Conservation (phyloP, 2,329 filamentous ascomycete genomes). For the Exophiala bonariae region DNA sequence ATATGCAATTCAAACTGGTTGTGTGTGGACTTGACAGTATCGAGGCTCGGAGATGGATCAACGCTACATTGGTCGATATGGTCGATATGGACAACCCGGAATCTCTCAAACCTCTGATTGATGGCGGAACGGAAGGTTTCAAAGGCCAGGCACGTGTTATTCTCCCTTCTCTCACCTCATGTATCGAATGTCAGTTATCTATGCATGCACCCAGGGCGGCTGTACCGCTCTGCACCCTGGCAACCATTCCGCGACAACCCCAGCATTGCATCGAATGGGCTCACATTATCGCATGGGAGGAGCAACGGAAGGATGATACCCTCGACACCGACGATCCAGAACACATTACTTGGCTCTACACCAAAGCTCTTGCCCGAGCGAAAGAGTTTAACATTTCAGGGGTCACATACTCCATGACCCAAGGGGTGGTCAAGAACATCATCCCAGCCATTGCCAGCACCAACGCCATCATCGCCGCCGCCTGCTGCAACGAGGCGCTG, state of each 20-base stretch:
- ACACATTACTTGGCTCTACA: conserved; percentile 95
- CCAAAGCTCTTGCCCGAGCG: conserved; percentile 77
- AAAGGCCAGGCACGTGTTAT: conserved; percentile 95
- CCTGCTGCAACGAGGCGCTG: conserved; percentile 94
- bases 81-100: conserved; percentile 82
- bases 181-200: conserved; percentile 96
- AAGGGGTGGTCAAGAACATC: conserved; percentile 98
- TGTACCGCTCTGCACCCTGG: conserved; percentile 92
- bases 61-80: conserved; percentile 86
- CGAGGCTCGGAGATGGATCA: conserved; percentile 98
- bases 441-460: conserved; percentile 98
- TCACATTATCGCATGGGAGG: conserved; percentile 95
- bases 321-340: conserved; percentile 96
- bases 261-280: conserved; percentile 99
- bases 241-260: conserved; percentile 92
- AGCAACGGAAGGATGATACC: conserved; percentile 75
- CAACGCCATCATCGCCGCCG: conserved; percentile 92
- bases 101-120: conserved; percentile 87
- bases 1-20: conserved; percentile 93
- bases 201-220: conserved; percentile 98
- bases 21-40: conserved; percentile 96
- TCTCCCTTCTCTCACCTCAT: conserved; percentile 87
- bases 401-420: conserved; percentile 92
- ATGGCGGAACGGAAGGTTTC: conserved; percentile 97
- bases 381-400: conserved; percentile 86